Conservation (phyloP, 192 early-diverging fungal species). For the Umbelopsis sp. region DNA sequence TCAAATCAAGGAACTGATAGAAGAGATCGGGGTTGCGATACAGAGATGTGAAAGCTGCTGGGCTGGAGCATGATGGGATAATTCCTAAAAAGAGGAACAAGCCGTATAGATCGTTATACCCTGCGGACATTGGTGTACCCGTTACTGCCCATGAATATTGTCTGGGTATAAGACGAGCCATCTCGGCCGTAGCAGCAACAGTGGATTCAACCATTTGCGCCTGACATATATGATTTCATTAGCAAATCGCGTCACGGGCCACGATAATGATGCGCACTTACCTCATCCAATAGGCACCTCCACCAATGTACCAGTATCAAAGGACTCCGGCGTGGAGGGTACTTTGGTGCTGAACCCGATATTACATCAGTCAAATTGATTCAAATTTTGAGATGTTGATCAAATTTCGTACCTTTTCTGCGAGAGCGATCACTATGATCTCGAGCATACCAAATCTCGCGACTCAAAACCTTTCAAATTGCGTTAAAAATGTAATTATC, state of each 20-base stretch:
- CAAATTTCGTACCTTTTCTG: constrained; percentile 30
- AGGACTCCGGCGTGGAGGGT: constrained; percentile 45
- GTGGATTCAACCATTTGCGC: constrained; percentile 67
- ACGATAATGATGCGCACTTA: not conserved
- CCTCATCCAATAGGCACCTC: constrained; percentile 66
- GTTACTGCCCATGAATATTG: constrained; percentile 67
- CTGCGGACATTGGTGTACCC: constrained; percentile 55
- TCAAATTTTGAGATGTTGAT: no score
- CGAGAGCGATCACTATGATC: constrained; percentile 42
- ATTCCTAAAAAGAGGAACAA: constrained; percentile 54
- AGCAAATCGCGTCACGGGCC: no score
- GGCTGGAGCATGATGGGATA: constrained; percentile 38
- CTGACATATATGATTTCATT: constrained; percentile 18
- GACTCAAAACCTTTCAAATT: constrained; percentile 38
- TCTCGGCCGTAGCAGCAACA: constrained; percentile 49
- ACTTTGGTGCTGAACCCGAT: constrained; percentile 26
- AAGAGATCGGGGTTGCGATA: constrained; percentile 25
- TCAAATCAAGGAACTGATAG: constrained; percentile 32
- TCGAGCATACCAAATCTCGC: constrained; percentile 55
- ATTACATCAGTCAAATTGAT: not conserved
- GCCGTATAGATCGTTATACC: constrained; percentile 54
- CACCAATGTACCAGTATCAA: constrained; percentile 59
- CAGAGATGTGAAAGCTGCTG: constrained; percentile 25
- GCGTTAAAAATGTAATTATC: not conserved
- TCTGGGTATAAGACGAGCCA: constrained; percentile 60